Conservation (phyloP, 768 basidiomycete genomes). For the Lactarius evosmus region DNA sequence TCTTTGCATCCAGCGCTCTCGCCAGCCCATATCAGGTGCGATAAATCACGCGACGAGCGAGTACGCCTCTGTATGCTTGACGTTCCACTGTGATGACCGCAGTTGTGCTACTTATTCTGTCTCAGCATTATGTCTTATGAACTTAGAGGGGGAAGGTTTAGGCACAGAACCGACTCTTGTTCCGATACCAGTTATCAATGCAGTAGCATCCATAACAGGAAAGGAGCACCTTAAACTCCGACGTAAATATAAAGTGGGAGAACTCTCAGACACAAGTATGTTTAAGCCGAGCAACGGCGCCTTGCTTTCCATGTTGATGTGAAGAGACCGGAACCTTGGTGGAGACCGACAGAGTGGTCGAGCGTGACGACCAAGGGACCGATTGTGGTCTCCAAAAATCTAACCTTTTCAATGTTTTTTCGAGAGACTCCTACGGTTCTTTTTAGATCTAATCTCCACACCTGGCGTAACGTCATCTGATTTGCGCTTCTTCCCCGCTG, state of each 20-base stretch:
- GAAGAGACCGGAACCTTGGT: not conserved
- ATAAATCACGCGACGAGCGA: constrained; percentile 53
- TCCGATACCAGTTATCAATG: not conserved
- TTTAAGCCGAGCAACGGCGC: not conserved
- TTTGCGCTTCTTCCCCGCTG: constrained; percentile 56
- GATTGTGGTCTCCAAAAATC: not conserved
- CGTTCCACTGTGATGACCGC: not conserved
- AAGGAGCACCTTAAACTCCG: too few species aligned
- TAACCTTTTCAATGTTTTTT: constrained; percentile 10
- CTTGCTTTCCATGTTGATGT: not conserved
- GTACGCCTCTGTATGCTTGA: constrained; percentile 34
- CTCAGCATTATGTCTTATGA: not conserved
- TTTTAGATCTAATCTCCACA: constrained; percentile 38
- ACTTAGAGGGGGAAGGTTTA: not conserved
- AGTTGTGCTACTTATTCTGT: not conserved
- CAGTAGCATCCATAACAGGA: too few species aligned
- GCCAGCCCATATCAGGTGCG: constrained; percentile 69
- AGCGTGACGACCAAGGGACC: not conserved
- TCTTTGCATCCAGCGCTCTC: constrained; percentile 58
- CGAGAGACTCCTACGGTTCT: constrained; percentile 18
- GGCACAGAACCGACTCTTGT: not conserved
- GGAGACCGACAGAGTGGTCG: not conserved
- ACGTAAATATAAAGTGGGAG: not conserved
- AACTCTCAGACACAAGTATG: too few species aligned
- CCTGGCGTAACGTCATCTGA: constrained; percentile 38